A percentile compares a stretch with the other conserved stretches of the same genome.
Conservation (phyloP, 768 basidiomycete species). For the Psilocybe subaeruginosa region DNA sequence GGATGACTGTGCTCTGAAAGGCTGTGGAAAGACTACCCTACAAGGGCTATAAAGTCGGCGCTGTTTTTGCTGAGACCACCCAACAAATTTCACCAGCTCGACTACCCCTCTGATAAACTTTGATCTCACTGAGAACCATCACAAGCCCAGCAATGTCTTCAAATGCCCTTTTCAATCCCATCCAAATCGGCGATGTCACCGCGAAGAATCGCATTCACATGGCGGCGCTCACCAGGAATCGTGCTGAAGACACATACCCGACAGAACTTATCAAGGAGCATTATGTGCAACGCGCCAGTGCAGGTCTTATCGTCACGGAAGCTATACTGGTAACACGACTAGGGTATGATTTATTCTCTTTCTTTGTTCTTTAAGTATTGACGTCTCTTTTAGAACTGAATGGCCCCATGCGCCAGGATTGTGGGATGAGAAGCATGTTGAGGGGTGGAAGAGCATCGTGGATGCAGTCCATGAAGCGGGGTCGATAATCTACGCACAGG, state of each 20-base stretch:
- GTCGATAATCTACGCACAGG: conserved; percentile 46
- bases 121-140: no score
- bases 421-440: conserved; percentile 45
- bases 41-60: no score
- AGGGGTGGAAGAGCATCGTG: conserved; percentile 47
- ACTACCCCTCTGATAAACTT: neutral
- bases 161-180: conserved; percentile 30
- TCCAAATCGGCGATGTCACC: conserved; percentile 38
- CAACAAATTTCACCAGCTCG: neutral
- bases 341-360: conserved; percentile 32
- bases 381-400: conserved; percentile 35
- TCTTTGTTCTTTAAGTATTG: neutral
- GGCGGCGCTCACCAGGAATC: conserved; percentile 44
- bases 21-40: no score
- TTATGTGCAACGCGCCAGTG: conserved; percentile 42
- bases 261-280: conserved; percentile 41
- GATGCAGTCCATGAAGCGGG: conserved; percentile 50
- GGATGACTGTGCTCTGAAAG: no score
- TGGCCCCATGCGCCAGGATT: conserved; percentile 49
- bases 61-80: neutral
- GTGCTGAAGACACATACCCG: conserved; percentile 39
- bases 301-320: conserved; percentile 44
- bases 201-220: conserved; percentile 42
- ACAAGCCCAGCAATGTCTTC: neutral
- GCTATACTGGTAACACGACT: conserved; percentile 42